phyloP scores from a whole-genome alignment of 306 rosid genomes.

The Casuarina cunninghamiana region DNA sequence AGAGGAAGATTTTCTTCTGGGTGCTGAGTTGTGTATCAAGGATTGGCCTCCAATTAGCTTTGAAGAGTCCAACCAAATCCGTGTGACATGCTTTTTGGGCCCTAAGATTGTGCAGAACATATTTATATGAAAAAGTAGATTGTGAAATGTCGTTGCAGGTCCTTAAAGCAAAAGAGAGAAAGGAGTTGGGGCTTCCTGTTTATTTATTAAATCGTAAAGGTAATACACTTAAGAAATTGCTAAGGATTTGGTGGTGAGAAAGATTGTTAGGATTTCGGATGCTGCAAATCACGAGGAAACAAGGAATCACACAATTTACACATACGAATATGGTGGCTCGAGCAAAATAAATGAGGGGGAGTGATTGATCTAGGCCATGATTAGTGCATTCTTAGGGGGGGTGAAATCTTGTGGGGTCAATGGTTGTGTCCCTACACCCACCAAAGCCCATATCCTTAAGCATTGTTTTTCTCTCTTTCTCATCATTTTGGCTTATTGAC shows the following conservation, averaged over 20 bases:
- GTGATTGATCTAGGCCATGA: no score
- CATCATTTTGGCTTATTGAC: no score
- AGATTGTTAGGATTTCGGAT: neutral
- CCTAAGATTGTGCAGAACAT: neutral
- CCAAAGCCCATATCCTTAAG: no score
- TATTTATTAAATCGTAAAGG: neutral
- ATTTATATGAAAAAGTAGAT: slow-evolving; percentile 7
- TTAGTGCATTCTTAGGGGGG: no score
- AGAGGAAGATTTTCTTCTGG: neutral
- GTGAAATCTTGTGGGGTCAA: no score
- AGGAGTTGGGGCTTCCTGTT: slow-evolving; percentile 25
- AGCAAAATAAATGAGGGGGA: no score
- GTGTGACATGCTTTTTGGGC: neutral
- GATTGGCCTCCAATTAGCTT: neutral
- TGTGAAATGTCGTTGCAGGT: neutral
- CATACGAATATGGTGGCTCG: no score
- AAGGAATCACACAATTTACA: no score
- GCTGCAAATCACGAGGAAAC: no score
- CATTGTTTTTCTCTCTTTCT: no score
- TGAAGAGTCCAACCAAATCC: neutral
- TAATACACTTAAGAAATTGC: neutral
- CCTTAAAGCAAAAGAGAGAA: slow-evolving; percentile 4
- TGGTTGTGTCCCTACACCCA: no score
- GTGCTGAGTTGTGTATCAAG: neutral
- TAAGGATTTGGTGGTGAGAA: neutral